Conservation (phyloP, 805 yeast species). For the Metschnikowia borealis region DNA sequence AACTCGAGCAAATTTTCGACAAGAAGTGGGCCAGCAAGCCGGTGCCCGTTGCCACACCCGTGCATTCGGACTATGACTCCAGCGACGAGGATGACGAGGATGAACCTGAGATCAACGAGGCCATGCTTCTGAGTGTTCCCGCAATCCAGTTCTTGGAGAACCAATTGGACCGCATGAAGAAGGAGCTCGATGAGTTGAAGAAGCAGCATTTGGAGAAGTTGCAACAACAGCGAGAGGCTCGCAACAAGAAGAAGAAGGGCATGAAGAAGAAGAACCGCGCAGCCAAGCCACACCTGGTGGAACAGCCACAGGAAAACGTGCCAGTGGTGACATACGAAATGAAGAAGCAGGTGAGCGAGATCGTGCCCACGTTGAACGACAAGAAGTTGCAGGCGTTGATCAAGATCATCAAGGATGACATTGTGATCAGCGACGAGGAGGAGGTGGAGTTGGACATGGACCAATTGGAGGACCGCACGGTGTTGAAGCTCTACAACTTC, state of each 20-base stretch:
- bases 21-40: slow-evolving; percentile 76
- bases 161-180: slow-evolving; percentile 80
- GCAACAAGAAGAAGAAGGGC: slow-evolving; percentile 38
- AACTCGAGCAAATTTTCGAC: slow-evolving; percentile 80
- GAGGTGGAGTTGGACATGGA: slow-evolving; percentile 93
- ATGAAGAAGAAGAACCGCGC: slow-evolving; percentile 30
- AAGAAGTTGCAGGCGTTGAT: slow-evolving; percentile 79
- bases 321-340: slow-evolving; percentile 80
- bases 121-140: slow-evolving; percentile 66
- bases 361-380: slow-evolving; percentile 72
- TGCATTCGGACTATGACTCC: slow-evolving; percentile 43
- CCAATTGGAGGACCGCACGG: slow-evolving; percentile 77
- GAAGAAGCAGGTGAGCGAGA: slow-evolving; percentile 91
- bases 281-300: slow-evolving; percentile 22
- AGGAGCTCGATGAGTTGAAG: slow-evolving; percentile 78
- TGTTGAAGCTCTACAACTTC: slow-evolving; percentile 77
- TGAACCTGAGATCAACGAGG: slow-evolving; percentile 54
- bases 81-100: slow-evolving; percentile 50
- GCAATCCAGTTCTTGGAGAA: slow-evolving; percentile 87
- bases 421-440: slow-evolving; percentile 66
- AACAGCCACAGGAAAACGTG: slow-evolving; percentile 22
- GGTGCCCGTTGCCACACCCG: slow-evolving; percentile 63
- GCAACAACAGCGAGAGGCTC: slow-evolving; percentile 58
- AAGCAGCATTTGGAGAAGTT: slow-evolving; percentile 67
- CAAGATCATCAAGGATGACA: slow-evolving; percentile 74